Evolutionary conservation across 169 alveolate genomes (phyloP).

Genomic region (Theileria parva): DNA sequence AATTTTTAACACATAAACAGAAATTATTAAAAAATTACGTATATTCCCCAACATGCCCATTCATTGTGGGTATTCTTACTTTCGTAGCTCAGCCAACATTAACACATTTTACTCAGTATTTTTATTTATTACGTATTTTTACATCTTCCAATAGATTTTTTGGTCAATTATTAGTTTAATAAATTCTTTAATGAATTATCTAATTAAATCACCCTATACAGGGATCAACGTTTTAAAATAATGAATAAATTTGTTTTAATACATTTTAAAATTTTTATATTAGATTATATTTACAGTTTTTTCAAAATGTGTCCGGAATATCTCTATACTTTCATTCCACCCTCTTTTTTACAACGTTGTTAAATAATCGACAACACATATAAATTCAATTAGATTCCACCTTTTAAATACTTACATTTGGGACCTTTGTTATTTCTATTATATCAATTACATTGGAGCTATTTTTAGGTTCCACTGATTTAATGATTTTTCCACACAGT

Average conservation of each 20-base stretch:
- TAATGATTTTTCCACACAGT: conserved; percentile 24
- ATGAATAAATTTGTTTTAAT: not conserved
- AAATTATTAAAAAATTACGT: not conserved
- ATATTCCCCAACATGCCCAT: conserved; percentile 15
- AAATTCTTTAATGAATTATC: not conserved
- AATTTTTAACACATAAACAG: conserved; percentile 2
- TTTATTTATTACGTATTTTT: not conserved
- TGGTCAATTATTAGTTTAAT: not conserved
- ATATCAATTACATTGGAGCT: conserved; percentile 59
- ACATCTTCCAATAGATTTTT: not conserved
- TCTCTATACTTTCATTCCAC: not conserved
- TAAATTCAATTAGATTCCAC: conserved; percentile 12
- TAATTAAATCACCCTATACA: not conserved
- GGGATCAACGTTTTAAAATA: not conserved
- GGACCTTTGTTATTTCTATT: conserved; percentile 13
- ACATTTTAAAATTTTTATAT: conserved; percentile 3
- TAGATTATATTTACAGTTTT: conserved; percentile 1
- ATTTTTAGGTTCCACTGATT: conserved; percentile 17
- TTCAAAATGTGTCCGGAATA: conserved; percentile 7
- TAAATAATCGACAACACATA: not conserved
- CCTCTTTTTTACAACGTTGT: not conserved
- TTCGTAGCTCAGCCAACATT: not conserved
- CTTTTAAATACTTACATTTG: not conserved
- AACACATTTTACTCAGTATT: not conserved
- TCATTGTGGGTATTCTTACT: conserved; percentile 8